phyloP scores from a whole-genome alignment of 164 flowering plant species.

The Nelumbo lutea region DNA sequence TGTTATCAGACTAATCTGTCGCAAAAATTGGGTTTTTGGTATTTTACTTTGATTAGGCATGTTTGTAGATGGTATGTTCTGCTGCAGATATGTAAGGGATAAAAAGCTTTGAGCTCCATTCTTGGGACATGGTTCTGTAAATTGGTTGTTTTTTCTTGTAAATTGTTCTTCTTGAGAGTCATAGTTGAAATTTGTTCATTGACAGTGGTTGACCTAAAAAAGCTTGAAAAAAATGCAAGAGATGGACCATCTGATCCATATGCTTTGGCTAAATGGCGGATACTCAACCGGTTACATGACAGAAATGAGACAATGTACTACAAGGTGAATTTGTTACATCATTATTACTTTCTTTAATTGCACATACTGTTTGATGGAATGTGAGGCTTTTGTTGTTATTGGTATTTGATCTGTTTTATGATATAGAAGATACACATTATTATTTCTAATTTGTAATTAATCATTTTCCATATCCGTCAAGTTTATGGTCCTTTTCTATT shows the following conservation, averaged over 20 bases:
- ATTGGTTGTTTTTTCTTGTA: neutral
- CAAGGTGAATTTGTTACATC: constrained; percentile 41
- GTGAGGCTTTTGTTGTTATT: neutral
- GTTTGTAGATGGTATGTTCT: too few relatives aligned
- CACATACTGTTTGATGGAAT: neutral
- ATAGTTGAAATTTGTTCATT: constrained; percentile 10
- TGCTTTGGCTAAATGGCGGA: constrained; percentile 92
- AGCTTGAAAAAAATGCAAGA: constrained; percentile 77
- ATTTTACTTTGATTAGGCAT: too few relatives aligned
- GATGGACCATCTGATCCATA: constrained; percentile 95
- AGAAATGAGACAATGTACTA: constrained; percentile 99
- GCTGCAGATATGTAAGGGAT: too few relatives aligned
- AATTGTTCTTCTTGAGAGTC: neutral
- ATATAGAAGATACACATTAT: neutral
- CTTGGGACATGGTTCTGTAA: neutral
- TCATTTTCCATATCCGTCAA: neutral
- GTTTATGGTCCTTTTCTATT: neutral
- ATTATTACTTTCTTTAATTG: neutral
- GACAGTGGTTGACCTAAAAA: constrained; percentile 87
- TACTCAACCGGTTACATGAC: constrained; percentile 91
- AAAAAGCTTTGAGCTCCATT: too few relatives aligned
- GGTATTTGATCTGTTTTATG: neutral
- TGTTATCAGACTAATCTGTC: too few relatives aligned
- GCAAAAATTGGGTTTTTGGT: too few relatives aligned
- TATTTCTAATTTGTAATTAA: too few relatives aligned